phyloP scores from a whole-genome alignment of 768 basidiomycete genomes.

The Phylloporus sp. region DNA sequence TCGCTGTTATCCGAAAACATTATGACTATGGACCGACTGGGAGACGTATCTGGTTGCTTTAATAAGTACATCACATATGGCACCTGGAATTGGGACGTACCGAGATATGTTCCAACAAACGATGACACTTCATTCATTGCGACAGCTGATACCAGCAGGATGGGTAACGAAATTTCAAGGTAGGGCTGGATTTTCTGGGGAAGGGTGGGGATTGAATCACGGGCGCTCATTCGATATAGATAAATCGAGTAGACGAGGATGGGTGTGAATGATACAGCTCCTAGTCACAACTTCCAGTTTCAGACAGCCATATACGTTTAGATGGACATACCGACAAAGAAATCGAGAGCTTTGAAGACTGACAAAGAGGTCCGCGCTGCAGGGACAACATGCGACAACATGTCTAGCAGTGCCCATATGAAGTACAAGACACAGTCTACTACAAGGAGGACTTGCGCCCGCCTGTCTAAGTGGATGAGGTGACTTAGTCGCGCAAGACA shows the following conservation, averaged over 20 bases:
- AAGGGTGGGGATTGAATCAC: slow-evolving; percentile 49
- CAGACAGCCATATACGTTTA: neutral
- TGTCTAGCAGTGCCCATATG: slow-evolving; percentile 54
- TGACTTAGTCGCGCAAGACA: neutral
- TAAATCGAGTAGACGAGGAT: slow-evolving; percentile 61
- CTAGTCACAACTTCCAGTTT: slow-evolving; percentile 23
- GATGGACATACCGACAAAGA: slow-evolving; percentile 51
- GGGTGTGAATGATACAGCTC: slow-evolving; percentile 58
- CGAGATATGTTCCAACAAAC: slow-evolving; percentile 54
- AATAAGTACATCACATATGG: neutral
- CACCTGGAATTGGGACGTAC: slow-evolving; percentile 35
- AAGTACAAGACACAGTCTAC: slow-evolving; percentile 63
- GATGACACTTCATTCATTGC: slow-evolving; percentile 59
- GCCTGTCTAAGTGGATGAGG: slow-evolving; percentile 22
- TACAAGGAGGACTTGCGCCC: slow-evolving; percentile 56
- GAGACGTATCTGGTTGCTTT: slow-evolving; percentile 5
- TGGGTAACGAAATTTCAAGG: slow-evolving; percentile 42
- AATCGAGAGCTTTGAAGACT: slow-evolving; percentile 53
- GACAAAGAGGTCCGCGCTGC: slow-evolving; percentile 42
- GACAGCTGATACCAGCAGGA: slow-evolving; percentile 55
- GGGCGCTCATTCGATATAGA: slow-evolving; percentile 53
- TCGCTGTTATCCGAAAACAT: slow-evolving; percentile 38
- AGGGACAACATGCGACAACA: slow-evolving; percentile 54
- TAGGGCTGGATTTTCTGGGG: slow-evolving; percentile 47
- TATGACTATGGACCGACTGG: slow-evolving; percentile 28